Percentiles rank a stretch among this genome's conserved stretches.
These are phyloP conservation scores for Rhodomyrtus tomentosa DNA, from an alignment of 345 rosid species.

Conservation along the genomic window DNA sequence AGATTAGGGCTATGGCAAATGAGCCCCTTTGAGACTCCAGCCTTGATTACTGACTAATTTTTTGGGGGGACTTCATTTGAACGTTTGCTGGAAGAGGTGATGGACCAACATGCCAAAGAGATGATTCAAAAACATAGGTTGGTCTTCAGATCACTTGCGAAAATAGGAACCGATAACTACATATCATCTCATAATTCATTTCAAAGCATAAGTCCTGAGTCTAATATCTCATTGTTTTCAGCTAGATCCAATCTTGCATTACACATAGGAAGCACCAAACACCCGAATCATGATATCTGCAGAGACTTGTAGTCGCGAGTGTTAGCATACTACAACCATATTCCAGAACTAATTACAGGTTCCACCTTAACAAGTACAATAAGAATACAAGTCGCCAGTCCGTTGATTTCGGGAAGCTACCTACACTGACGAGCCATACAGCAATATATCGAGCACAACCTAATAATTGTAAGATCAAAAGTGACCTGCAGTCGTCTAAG, in stretches of 20 bases:
- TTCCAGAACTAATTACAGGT: background rate
- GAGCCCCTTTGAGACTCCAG: conserved; percentile 47
- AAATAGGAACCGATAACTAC: background rate
- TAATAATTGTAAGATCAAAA: too few species aligned
- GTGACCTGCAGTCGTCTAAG: background rate
- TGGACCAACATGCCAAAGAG: background rate
- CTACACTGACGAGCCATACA: background rate
- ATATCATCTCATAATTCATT: background rate
- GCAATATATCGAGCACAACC: background rate
- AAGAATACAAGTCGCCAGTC: background rate
- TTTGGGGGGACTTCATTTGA: background rate
- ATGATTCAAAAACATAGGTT: background rate
- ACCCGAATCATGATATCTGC: background rate
- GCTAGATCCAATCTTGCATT: background rate
- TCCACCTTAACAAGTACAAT: background rate
- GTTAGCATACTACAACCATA: background rate
- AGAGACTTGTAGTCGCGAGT: background rate
- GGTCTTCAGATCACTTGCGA: background rate
- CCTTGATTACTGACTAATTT: conserved; percentile 29
- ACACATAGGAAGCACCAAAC: background rate
- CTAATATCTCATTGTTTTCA: background rate
- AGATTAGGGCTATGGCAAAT: conserved; percentile 4
- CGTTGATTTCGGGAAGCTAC: background rate
- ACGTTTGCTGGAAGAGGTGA: background rate
- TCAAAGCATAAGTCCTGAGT: background rate